Evolutionary conservation across 2,329 filamentous ascomycete genomes (phyloP).

Genomic region (Phialocephala sp.): DNA sequence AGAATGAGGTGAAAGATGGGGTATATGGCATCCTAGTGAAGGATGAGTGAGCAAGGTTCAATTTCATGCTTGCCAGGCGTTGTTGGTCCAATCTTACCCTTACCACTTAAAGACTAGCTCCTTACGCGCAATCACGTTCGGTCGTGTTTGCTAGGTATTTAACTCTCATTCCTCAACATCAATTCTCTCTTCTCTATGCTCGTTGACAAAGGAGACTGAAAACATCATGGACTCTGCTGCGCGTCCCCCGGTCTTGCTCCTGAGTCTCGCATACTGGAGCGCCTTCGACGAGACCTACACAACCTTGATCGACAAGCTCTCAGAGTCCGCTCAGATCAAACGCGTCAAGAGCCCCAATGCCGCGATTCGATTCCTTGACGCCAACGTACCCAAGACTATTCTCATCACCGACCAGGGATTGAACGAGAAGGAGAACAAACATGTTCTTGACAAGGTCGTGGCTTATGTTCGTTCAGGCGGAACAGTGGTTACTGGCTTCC

Average conservation of each 20-base stretch:
- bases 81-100: background rate
- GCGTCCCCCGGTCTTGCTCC: conserved; percentile 30
- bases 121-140: background rate
- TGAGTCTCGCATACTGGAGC: conserved; percentile 24
- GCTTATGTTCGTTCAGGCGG: conserved; percentile 38
- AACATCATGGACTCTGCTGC: conserved; percentile 13
- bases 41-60: no score
- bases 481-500: conserved; percentile 37
- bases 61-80: background rate
- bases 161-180: background rate
- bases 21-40: no score
- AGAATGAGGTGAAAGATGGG: no score
- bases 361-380: conserved; percentile 31
- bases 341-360: conserved; percentile 26
- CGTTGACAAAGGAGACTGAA: background rate
- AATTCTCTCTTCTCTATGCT: background rate
- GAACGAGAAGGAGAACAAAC: conserved; percentile 26
- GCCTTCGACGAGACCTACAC: conserved; percentile 29
- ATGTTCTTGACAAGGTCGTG: conserved; percentile 33
- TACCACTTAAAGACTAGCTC: background rate
- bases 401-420: conserved; percentile 40
- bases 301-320: conserved; percentile 28
- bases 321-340: conserved; percentile 23
- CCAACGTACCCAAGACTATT: conserved; percentile 35
- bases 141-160: background rate